These are phyloP conservation scores for Corylus avellana DNA, from an alignment of 306 rosid species.

Conservation along the genomic window DNA sequence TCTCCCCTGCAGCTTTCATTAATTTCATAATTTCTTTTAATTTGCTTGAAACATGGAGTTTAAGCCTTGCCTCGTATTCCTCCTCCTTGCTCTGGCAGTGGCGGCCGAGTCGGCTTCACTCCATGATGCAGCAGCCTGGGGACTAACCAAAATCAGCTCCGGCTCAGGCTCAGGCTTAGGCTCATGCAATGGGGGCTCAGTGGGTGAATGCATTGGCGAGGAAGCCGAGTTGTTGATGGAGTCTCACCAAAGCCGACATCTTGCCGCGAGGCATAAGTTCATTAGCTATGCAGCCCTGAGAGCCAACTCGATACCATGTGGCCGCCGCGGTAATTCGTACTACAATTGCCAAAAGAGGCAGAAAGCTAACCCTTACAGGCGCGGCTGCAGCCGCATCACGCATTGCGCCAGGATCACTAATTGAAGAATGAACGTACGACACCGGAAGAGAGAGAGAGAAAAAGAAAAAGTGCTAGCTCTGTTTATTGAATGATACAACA, in stretches of 20 bases:
- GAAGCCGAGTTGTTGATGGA: slow-evolving; percentile 46
- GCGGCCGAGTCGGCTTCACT: slow-evolving; percentile 26
- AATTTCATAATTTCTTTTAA: no score
- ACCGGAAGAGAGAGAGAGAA: neutral
- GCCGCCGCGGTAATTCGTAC: slow-evolving; percentile 52
- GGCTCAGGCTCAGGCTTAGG: neutral
- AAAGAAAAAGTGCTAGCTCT: neutral
- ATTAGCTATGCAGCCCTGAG: slow-evolving; percentile 41
- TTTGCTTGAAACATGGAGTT: slow-evolving; percentile 31
- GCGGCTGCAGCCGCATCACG: slow-evolving; percentile 46
- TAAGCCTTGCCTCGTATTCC: slow-evolving; percentile 27
- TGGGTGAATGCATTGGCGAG: slow-evolving; percentile 31
- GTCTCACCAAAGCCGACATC: slow-evolving; percentile 22
- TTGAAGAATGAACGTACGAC: slow-evolving; percentile 4
- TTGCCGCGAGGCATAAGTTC: neutral
- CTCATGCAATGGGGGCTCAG: slow-evolving; percentile 5
- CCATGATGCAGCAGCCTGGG: slow-evolving; percentile 13
- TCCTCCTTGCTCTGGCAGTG: slow-evolving; percentile 37
- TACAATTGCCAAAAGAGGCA: slow-evolving; percentile 37
- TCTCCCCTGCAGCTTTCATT: neutral
- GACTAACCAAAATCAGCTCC: neutral
- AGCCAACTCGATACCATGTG: slow-evolving; percentile 33
- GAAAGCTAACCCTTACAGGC: slow-evolving; percentile 46
- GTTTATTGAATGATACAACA: neutral
- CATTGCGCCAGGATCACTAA: slow-evolving; percentile 45